phyloP scores from a whole-genome alignment of 2,329 filamentous ascomycete species.

The Didymella pomorum region DNA sequence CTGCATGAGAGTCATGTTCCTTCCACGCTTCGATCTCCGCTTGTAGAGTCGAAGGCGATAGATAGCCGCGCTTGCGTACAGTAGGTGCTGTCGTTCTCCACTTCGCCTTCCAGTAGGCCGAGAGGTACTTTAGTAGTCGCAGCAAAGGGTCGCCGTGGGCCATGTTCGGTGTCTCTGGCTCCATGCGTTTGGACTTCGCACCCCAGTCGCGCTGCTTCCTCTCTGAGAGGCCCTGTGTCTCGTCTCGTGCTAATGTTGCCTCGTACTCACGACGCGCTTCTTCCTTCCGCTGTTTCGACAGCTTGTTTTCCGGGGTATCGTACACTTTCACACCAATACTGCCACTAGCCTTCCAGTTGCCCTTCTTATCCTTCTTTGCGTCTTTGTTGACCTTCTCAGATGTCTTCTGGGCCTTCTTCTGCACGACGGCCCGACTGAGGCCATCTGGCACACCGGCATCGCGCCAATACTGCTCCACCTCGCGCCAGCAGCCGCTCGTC shows the following conservation, averaged over 20 bases:
- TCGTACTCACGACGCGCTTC: constrained; percentile 16
- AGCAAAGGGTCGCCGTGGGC: constrained; percentile 84
- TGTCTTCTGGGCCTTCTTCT: constrained; percentile 67
- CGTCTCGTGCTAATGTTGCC: constrained; percentile 22
- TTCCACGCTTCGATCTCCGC: constrained; percentile 76
- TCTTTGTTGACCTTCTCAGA: constrained; percentile 65
- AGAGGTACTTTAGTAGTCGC: constrained; percentile 76
- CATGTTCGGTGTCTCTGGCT: constrained; percentile 76
- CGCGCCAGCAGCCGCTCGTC: constrained; percentile 46
- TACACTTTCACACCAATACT: constrained; percentile 48
- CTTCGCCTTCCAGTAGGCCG: constrained; percentile 85
- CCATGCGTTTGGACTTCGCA: constrained; percentile 70
- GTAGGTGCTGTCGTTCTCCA: constrained; percentile 81
- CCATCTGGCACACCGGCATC: constrained; percentile 88
- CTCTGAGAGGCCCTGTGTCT: constrained; percentile 52
- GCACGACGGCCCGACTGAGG: constrained; percentile 76
- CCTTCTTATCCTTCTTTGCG: constrained; percentile 63
- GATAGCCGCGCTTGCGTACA: constrained; percentile 88
- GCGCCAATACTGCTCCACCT: constrained; percentile 54
- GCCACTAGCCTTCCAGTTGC: constrained; percentile 54
- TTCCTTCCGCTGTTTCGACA: constrained; percentile 12
- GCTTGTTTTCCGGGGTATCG: constrained; percentile 34
- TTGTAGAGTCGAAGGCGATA: constrained; percentile 76
- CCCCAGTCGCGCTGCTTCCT: constrained; percentile 73
- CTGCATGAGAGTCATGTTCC: constrained; percentile 67